Evolutionary conservation across 495 filamentous ascomycete genomes (phyloP).

Genomic region (Lophiostoma macrostomum): DNA sequence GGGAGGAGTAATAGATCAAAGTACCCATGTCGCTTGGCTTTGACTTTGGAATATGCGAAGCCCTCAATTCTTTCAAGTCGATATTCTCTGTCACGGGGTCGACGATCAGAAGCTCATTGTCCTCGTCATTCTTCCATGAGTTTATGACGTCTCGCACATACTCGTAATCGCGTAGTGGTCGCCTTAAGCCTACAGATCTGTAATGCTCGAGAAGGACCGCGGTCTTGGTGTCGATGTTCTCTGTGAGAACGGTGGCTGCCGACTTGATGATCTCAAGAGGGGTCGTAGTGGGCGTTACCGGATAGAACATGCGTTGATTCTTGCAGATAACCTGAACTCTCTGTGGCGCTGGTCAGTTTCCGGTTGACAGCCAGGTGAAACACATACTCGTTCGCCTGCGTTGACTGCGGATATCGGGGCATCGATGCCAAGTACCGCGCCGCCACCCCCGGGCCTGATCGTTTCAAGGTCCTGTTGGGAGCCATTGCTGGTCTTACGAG

Average conservation of each 20-base stretch:
- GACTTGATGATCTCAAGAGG: conserved; percentile 64
- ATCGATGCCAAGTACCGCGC: conserved; percentile 65
- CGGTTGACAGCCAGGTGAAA: background rate
- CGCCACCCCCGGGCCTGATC: conserved; percentile 45
- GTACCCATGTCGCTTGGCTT: conserved; percentile 62
- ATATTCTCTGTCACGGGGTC: conserved; percentile 47
- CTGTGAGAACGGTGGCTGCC: conserved; percentile 53
- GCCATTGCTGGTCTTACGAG: conserved; percentile 15
- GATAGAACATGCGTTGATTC: conserved; percentile 58
- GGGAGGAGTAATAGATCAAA: conserved; percentile 75
- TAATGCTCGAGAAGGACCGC: conserved; percentile 74
- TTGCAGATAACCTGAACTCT: conserved; percentile 66
- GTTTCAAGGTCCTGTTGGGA: conserved; percentile 18
- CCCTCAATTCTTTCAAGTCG: conserved; percentile 48
- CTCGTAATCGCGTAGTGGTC: conserved; percentile 83
- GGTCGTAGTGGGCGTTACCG: conserved; percentile 72
- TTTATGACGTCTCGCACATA: conserved; percentile 83
- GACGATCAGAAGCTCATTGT: conserved; percentile 66
- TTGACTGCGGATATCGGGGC: conserved; percentile 83
- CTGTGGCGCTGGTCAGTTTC: conserved; percentile 33
- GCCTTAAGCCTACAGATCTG: conserved; percentile 71
- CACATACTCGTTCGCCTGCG: conserved; percentile 64
- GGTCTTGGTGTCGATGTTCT: conserved; percentile 56
- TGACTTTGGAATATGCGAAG: conserved; percentile 53
- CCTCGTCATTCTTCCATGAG: conserved; percentile 78